Percentiles rank a stretch among this genome's conserved stretches.
Evolutionary conservation across 2,329 filamentous ascomycete species (phyloP).

Genomic region (Aspergillus thermomutatus): DNA sequence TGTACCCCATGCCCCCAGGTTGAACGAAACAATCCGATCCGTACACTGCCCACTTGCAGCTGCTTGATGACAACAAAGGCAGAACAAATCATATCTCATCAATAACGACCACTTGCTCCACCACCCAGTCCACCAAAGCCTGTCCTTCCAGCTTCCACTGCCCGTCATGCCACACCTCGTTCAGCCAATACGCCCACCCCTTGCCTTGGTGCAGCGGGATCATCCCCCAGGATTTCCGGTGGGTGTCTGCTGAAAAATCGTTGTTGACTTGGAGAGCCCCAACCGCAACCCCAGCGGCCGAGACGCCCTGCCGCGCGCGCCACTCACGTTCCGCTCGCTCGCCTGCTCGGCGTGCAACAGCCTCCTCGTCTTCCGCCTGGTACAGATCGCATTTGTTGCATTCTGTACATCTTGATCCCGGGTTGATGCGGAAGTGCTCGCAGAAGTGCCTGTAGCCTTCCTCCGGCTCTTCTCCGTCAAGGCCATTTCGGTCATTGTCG

Average conservation of each 20-base stretch:
- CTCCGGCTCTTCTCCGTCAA: conserved; percentile 39
- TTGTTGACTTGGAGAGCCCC: conserved; percentile 25
- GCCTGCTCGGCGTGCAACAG: conserved; percentile 64
- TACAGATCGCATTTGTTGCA: conserved; percentile 78
- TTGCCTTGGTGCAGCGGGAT: conserved; percentile 15
- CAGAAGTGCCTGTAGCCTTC: conserved; percentile 94
- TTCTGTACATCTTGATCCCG: conserved; percentile 70
- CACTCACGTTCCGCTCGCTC: conserved; percentile 70
- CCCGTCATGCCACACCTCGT: conserved; percentile 38
- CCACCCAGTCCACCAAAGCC: conserved; percentile 37
- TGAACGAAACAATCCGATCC: background rate
- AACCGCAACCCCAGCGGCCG: conserved; percentile 9
- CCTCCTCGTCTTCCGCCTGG: conserved; percentile 68
- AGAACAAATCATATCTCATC: conserved; percentile 22
- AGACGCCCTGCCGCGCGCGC: conserved; percentile 59
- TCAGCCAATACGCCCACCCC: conserved; percentile 32
- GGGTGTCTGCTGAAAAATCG: conserved; percentile 22
- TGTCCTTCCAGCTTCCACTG: conserved; percentile 43
- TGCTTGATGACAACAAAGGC: too few species aligned
- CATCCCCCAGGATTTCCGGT: conserved; percentile 2
- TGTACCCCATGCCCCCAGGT: background rate
- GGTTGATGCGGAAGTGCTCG: conserved; percentile 84
- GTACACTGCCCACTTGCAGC: background rate
- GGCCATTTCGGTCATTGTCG: conserved; percentile 16
- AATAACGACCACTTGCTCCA: conserved; percentile 40